Base-by-base conservation (phyloP, 768 basidiomycete species). In the Mycena polygramma region DNA sequence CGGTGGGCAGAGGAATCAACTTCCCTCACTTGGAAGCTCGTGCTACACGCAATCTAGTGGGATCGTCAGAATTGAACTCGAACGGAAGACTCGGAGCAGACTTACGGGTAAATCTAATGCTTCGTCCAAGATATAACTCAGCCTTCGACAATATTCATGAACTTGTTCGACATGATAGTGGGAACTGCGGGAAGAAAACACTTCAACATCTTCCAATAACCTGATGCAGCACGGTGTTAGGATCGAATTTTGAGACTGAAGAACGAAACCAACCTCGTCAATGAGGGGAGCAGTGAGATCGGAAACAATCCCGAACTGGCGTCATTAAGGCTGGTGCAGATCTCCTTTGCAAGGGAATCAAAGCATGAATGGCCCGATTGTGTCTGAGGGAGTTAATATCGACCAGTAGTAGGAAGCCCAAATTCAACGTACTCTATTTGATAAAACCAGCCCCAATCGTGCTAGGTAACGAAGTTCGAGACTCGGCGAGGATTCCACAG, bases 281-380 rank as follows among this genome's bases (percentile, higher is more conserved):
- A 57, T 24, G 43, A 22, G 30, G 8, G 43, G 9, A 65, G 41
- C 36, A 26, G 8, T 9, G 64, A 2, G 22, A 52, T 30, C 19
- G 51, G 57, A 52, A 24, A 36, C 20, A 49, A 22, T 13, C 57
- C 39, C 1, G 22, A 43, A 24, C 55, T 39, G 14, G 37, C 58
- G 48, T 62, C 59, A 22, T 62, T 14, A 3, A 68, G 59, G 20
- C 41, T 39, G 6, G 45, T 46, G 17, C 59, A 68, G n/a, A 62
- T n/a, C 36, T 68, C 67, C 15, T 20, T 11, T 52, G 67, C 57
- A 8, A 68, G 59, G 30, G 52, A 26, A 52, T 68, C 26, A 20
- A 59, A 59, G 39, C 22, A n/a, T 24, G 36, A 48, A 49, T 55
- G 24, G 11, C 36, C 43, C 13, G 26, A 19, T 41, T 46, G 52